phyloP scores from a whole-genome alignment of 805 yeast species.

The Starmerella kuoi region DNA sequence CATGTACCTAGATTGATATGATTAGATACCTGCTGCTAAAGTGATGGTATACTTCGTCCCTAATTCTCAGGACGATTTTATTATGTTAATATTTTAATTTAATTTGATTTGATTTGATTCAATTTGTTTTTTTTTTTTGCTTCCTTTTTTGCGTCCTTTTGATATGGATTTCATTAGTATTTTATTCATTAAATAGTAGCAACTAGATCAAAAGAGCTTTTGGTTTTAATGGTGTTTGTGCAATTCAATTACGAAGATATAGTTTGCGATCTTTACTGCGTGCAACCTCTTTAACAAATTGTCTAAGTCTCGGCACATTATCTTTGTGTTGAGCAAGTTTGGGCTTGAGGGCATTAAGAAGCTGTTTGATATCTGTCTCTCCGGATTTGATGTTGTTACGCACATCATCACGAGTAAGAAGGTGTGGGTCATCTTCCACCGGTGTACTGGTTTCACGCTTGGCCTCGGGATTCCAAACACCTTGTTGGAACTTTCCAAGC shows the following conservation, averaged over 20 bases:
- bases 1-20: no score
- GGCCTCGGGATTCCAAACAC: conserved; percentile 70
- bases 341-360: conserved; percentile 47
- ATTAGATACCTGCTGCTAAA: no score
- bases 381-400: conserved; percentile 42
- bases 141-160: no score
- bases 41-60: no score
- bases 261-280: conserved; percentile 39
- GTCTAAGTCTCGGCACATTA: conserved; percentile 49
- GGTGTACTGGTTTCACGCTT: conserved; percentile 21
- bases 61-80: no score
- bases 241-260: conserved; percentile 9
- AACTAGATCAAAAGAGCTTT: no score
- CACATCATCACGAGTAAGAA: conserved; percentile 64
- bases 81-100: no score
- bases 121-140: no score
- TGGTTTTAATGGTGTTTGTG: no score
- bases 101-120: no score
- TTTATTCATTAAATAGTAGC: no score
- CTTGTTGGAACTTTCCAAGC: conserved; percentile 55
- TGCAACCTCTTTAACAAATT: conserved; percentile 45
- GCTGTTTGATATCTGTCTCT: conserved; percentile 43
- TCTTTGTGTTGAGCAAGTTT: conserved; percentile 54
- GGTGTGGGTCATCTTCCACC: conserved; percentile 22
- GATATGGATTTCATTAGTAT: no score